Conservation (phyloP, 805 yeast species). For the Ogataea haglerorum region DNA sequence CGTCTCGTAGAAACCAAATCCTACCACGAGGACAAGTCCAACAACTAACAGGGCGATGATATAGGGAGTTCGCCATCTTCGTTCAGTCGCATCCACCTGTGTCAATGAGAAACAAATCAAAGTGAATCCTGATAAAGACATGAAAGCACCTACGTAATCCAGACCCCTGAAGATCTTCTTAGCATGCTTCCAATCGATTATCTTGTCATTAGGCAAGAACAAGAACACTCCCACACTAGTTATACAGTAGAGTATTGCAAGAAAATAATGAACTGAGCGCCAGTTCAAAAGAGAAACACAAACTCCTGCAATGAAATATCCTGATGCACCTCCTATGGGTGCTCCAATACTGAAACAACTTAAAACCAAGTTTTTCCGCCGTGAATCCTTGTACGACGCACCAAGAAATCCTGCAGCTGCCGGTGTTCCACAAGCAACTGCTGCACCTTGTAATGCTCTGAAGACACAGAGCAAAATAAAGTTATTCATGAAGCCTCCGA, state of each 20-base stretch:
- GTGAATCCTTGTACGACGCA: slow-evolving; percentile 37
- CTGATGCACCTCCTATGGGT: slow-evolving; percentile 44
- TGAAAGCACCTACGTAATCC: slow-evolving; percentile 43
- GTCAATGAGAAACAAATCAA: slow-evolving; percentile 43
- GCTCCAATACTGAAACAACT: slow-evolving; percentile 45
- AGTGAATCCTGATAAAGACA: slow-evolving; percentile 39
- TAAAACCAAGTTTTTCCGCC: slow-evolving; percentile 41
- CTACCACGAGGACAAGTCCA: slow-evolving; percentile 34
- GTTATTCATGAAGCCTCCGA: slow-evolving; percentile 37
- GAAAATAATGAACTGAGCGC: slow-evolving; percentile 41
- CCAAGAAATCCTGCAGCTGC: slow-evolving; percentile 47
- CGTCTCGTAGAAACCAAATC: slow-evolving; percentile 37
- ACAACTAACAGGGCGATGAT: slow-evolving; percentile 42
- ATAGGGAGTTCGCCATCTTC: slow-evolving; percentile 45
- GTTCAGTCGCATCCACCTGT: slow-evolving; percentile 38
- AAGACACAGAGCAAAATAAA: slow-evolving; percentile 38
- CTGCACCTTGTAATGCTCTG: slow-evolving; percentile 43
- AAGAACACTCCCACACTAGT: slow-evolving; percentile 23
- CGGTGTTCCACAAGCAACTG: slow-evolving; percentile 43
- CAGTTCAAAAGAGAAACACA: slow-evolving; percentile 38
- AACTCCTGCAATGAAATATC: slow-evolving; percentile 43
- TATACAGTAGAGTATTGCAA: slow-evolving; percentile 36
- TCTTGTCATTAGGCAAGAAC: slow-evolving; percentile 37
- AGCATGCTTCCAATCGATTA: slow-evolving; percentile 27
- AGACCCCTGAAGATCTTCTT: slow-evolving; percentile 24